Evolutionary conservation across 768 basidiomycete genomes (phyloP).

Genomic region (Leucosporidium scottii): DNA sequence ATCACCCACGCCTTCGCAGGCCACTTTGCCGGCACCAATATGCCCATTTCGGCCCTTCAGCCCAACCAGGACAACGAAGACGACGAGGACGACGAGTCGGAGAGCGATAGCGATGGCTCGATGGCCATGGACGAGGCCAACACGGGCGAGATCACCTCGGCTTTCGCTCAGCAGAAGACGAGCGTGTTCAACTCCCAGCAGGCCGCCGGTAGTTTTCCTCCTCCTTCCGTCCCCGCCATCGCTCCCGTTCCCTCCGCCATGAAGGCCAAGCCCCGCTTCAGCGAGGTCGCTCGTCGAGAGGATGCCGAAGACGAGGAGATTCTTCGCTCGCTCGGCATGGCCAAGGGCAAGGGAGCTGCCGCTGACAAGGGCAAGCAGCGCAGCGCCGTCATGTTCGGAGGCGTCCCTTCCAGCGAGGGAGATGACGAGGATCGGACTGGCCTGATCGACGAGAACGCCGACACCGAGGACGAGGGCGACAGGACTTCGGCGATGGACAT

Average conservation of each 20-base stretch:
- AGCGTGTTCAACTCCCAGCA: neutral
- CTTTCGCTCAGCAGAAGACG: conserved; percentile 6
- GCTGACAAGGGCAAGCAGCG: conserved; percentile 18
- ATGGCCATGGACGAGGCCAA: conserved; percentile 25
- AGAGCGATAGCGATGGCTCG: conserved; percentile 14
- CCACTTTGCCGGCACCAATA: conserved; percentile 24
- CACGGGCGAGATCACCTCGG: conserved; percentile 14
- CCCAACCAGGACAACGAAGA: neutral
- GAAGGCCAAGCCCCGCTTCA: conserved; percentile 14
- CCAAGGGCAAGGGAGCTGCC: conserved; percentile 4
- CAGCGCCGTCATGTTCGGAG: conserved; percentile 17
- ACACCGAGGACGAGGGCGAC: conserved; percentile 15
- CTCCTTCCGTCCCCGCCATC: neutral
- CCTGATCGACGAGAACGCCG: conserved; percentile 7
- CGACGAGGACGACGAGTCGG: neutral
- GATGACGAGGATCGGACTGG: conserved; percentile 6
- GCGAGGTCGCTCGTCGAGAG: conserved; percentile 19
- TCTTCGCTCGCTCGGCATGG: conserved; percentile 19
- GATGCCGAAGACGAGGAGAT: conserved; percentile 31
- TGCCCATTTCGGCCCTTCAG: conserved; percentile 1
- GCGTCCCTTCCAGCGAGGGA: conserved; percentile 1
- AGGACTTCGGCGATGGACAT: conserved; percentile 25
- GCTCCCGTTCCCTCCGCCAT: neutral
- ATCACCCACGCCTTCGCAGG: conserved; percentile 23
- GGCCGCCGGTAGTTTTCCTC: neutral